Base-by-base conservation (phyloP, 768 basidiomycete species). In the Leccinellum rugosiceps region DNA sequence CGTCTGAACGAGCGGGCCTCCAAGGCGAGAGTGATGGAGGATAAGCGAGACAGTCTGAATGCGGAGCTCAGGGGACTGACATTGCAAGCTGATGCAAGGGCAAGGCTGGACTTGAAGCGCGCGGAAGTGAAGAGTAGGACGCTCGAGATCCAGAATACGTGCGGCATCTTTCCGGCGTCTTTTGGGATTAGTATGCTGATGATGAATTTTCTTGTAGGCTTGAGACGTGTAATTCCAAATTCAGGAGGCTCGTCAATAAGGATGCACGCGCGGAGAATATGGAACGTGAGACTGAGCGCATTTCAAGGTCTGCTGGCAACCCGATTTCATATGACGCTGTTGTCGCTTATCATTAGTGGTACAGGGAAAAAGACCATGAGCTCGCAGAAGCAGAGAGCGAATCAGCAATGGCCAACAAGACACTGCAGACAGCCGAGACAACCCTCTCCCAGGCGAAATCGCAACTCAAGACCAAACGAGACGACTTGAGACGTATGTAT, bases 31-130 rank as follows among this genome's bases (percentile, higher is more conserved):
- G 67, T 62, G 25, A 74, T 92, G 50, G 92, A 98, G 58, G 84
- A 83, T 34, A 79, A 77, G 48, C 77, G 88, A 51, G 92, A 95
- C 17, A 68, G 70, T 19, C 74, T 96, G 58, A 90, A 87, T 54
- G 62, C 71, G 0, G 95, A 97, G 59, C 77, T 94, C 43, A 78
- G 83, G 31, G 74, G 78, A 2, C 72, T 97, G 63, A 92, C 84
- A 63, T 65, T 83, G 46, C 94, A 98, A 68, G 87, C 91, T 0
- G 90, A 94, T 53, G 77, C 83, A 1, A 78, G 96, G 45, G 92
- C 94, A 2, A 87, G 83, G 63, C 70, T 98, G 52, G 84, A 88
- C 41, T 66, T 96, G 59, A 90, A 92, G 66, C 77, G 85, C 58
- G 76, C 76, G 1, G 91, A 94, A 61, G 69, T 86, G 45, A 83